Conservation (phyloP, 1,284 basidiomycete genomes). For the Uromyces viciae-fabae region DNA sequence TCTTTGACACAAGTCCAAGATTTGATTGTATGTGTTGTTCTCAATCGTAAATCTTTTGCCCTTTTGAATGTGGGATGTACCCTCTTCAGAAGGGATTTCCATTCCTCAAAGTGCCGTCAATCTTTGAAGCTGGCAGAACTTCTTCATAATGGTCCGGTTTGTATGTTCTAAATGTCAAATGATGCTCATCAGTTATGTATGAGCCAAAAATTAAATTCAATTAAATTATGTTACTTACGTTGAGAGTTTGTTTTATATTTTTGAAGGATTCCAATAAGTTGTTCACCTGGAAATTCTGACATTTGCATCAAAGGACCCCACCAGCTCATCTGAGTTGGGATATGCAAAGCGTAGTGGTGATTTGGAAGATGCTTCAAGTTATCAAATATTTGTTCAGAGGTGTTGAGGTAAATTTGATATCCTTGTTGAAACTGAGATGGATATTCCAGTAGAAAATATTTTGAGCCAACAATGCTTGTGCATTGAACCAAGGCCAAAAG, state of each 20-base stretch:
- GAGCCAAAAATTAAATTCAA: too few relatives aligned
- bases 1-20: too few relatives aligned
- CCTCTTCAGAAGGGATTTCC: too few relatives aligned
- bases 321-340: neutral
- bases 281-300: conserved; percentile 13
- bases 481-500: conserved; percentile 30
- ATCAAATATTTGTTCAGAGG: neutral
- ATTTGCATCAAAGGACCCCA: conserved; percentile 10
- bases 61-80: too few relatives aligned
- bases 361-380: conserved; percentile 6
- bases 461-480: conserved; percentile 20
- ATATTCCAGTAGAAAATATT: neutral
- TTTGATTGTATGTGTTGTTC: too few relatives aligned
- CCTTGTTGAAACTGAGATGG: neutral
- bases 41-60: too few relatives aligned
- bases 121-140: conserved; percentile 22
- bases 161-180: neutral
- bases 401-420: neutral
- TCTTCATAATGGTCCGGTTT: neutral
- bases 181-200: too few relatives aligned
- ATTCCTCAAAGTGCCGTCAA: neutral
- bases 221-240: neutral
- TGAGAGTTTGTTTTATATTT: neutral
- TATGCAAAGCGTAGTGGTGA: conserved; percentile 27
- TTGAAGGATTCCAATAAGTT: conserved; percentile 6